phyloP scores from a whole-genome alignment of 108 stramenopile species.

The Nitzschia sp. region DNA sequence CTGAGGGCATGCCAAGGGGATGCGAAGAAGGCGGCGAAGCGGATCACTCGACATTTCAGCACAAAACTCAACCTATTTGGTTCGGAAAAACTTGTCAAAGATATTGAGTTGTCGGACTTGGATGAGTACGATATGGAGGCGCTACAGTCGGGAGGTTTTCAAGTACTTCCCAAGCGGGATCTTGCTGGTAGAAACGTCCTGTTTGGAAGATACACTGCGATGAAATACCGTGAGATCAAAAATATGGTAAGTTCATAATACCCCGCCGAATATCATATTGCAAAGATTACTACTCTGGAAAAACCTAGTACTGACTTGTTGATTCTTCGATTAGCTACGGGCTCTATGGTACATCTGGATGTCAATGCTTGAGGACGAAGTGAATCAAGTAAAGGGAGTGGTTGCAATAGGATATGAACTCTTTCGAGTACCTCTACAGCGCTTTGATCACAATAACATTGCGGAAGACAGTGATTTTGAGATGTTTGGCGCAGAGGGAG shows the following conservation, averaged over 20 bases:
- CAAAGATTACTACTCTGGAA: no score
- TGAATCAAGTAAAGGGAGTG: conserved; percentile 33
- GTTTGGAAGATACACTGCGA: conserved; percentile 24
- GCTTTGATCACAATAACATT: conserved; percentile 14
- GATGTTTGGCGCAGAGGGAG: conserved; percentile 10
- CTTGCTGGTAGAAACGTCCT: conserved; percentile 32
- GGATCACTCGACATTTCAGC: conserved; percentile 20
- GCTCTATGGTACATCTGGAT: conserved; percentile 37
- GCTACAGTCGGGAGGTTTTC: conserved; percentile 28
- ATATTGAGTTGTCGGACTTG: conserved; percentile 21
- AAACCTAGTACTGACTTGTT: no score
- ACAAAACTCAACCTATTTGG: conserved; percentile 28
- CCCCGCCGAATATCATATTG: no score
- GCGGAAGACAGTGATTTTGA: conserved; percentile 10
- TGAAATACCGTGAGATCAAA: conserved; percentile 12
- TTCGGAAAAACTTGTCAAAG: conserved; percentile 13
- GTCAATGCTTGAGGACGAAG: conserved; percentile 25
- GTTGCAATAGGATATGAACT: conserved; percentile 30
- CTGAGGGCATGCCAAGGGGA: conserved; percentile 18
- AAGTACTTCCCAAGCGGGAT: conserved; percentile 28
- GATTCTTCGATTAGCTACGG: conserved; percentile 10
- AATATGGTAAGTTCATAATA: conserved; percentile 28
- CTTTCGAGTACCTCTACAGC: conserved; percentile 13
- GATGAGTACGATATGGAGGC: conserved; percentile 26
- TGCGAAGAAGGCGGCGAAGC: conserved; percentile 31